Evolutionary conservation across 441 rosid genomes (phyloP).

Genomic region (Eruca vesicaria): DNA sequence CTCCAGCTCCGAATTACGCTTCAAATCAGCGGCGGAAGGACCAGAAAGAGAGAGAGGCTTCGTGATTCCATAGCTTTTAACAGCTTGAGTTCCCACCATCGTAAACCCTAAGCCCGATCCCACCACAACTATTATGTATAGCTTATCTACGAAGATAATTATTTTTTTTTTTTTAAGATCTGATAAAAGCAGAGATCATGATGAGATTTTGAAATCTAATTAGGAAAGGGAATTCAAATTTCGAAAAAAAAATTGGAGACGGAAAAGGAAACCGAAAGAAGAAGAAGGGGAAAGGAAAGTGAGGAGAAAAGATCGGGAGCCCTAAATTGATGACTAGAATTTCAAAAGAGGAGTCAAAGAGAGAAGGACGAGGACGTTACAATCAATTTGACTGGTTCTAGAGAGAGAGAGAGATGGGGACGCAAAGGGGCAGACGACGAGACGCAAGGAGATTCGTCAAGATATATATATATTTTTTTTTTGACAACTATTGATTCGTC

Average conservation of each 20-base stretch:
- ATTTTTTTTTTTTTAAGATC: not conserved
- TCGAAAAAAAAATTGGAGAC: not conserved
- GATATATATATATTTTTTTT: too few species aligned
- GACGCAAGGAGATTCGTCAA: not conserved
- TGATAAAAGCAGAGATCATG: conserved; percentile 5
- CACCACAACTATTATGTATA: not conserved
- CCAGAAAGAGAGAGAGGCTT: conserved; percentile 60
- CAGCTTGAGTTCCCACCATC: conserved; percentile 44
- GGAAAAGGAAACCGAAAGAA: not conserved
- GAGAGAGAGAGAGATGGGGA: not conserved
- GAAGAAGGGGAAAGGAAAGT: not conserved
- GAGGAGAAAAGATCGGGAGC: not conserved
- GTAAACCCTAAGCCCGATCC: conserved; percentile 14
- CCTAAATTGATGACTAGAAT: not conserved
- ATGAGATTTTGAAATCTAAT: not conserved
- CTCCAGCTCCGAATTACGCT: conserved; percentile 50
- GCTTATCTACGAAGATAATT: not conserved
- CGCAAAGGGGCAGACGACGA: not conserved
- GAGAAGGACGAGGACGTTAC: not conserved
- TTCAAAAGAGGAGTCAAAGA: not conserved
- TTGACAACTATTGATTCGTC: too few species aligned
- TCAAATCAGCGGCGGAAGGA: conserved; percentile 52
- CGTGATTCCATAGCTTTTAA: conserved; percentile 49
- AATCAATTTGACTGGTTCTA: not conserved
- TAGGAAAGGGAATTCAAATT: not conserved